Base-by-base conservation (phyloP, 164 flowering plant genomes). In the Nymphaea colorata region DNA sequence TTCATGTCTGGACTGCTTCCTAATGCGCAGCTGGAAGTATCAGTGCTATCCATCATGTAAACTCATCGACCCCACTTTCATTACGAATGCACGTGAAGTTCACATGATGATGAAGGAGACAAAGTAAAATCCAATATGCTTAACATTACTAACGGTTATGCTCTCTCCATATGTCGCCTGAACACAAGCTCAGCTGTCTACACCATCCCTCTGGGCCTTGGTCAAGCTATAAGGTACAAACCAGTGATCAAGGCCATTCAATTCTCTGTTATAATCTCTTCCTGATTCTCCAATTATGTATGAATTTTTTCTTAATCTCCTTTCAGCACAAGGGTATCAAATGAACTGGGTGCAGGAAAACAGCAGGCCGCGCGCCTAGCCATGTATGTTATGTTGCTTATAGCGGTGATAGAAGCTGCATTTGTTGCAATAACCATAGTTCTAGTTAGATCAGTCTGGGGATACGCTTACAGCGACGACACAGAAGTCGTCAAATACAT, bases 21-120 rank as follows among this genome's bases (percentile, higher is more conserved):
- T 57, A 85, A 86, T 71, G 87, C 91, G 59, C 70, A 79, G 70
- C 78, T 87, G 11, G 85, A 87, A 77, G 80, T 83, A 57, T 87
- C 91, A 3, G 89, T 87, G 25, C 45, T 88, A 61, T 83, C 93
- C 3, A 77, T 86, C 67, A 79, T 89, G 90, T 85, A 44, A 6
- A 42, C 68, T 43, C 25, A 2, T 6, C 64, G 8, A 61, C 25
- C 3, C 25, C 2, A n/a, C 36, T 25, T 25, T 25, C 36, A 0
- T 25, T 25, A 25, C 1, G 36, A 25, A 25, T 1, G 36, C 36
- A 1, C 36, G 36, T 25, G 36, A 25, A 25, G 36, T 25, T 25
- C 36, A 0, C 36, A 25, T 25, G 36, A 25, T 25, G 36, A 25
- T 25, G 36, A 25, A 25, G 36, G 0, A 25, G 36, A 25, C 36